Conservation (phyloP, 139 green algal species). For the Micractinium conductrix region DNA sequence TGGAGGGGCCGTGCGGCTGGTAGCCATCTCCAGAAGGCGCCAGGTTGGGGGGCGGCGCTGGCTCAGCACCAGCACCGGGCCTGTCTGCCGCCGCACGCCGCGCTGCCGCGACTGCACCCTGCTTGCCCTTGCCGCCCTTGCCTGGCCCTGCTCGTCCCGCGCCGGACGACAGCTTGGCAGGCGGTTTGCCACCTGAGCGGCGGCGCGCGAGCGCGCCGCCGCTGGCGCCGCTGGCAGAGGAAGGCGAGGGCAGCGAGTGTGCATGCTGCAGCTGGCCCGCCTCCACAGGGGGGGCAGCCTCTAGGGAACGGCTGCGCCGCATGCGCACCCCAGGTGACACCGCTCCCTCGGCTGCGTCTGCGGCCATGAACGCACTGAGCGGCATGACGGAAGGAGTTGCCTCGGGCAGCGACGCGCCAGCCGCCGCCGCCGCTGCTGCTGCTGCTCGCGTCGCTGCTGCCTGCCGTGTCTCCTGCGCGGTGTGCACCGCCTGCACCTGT, state of each 20-base stretch:
- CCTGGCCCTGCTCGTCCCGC: neutral
- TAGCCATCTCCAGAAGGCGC: neutral
- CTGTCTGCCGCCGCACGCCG: neutral
- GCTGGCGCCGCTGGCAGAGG: neutral
- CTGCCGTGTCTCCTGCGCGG: neutral
- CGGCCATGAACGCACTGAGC: neutral
- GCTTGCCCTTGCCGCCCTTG: neutral
- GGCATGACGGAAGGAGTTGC: neutral
- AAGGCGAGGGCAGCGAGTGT: neutral
- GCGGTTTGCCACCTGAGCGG: neutral
- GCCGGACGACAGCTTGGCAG: neutral
- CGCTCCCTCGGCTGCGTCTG: neutral
- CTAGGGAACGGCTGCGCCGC: neutral
- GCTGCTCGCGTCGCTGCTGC: too few species aligned
- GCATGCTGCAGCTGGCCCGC: neutral
- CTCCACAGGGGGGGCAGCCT: neutral
- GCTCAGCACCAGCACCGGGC: neutral
- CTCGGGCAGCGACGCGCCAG: neutral
- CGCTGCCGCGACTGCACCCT: neutral
- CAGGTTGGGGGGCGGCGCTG: neutral
- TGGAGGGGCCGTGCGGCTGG: conserved; percentile 8
- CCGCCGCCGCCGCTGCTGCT: neutral
- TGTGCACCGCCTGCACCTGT: neutral
- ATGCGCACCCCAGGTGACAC: neutral
- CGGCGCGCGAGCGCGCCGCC: neutral